Percentiles rank a stretch among this genome's conserved stretches.
phyloP scores from a whole-genome alignment of 2,329 filamentous ascomycete genomes.

The Fusarium palustre region DNA sequence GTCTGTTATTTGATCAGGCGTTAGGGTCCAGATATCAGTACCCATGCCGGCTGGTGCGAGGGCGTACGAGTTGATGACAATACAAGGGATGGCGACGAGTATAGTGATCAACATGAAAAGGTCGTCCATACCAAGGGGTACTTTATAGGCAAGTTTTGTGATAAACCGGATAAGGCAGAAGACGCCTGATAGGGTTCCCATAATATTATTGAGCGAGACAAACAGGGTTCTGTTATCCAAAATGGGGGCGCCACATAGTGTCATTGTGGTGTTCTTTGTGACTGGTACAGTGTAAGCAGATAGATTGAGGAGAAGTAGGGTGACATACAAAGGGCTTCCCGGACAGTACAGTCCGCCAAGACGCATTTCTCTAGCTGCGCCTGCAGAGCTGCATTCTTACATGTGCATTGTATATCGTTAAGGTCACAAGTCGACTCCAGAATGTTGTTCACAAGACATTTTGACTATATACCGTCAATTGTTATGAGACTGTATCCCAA shows the following conservation, averaged over 20 bases:
- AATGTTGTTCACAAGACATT: conserved; percentile 44
- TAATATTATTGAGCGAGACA: conserved; percentile 35
- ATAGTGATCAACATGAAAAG: conserved; percentile 51
- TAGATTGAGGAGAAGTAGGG: too few relatives aligned
- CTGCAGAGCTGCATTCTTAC: conserved; percentile 45
- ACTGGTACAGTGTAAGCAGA: conserved; percentile 20
- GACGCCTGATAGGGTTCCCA: conserved; percentile 50
- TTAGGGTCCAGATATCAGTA: conserved; percentile 63
- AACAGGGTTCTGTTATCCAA: conserved; percentile 47
- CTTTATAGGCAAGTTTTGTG: conserved; percentile 50
- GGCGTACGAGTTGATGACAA: conserved; percentile 49
- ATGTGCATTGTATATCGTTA: conserved; percentile 49
- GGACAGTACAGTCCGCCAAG: conserved; percentile 44
- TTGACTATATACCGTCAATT: conserved; percentile 32
- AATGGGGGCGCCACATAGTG: conserved; percentile 44
- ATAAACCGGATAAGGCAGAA: conserved; percentile 58
- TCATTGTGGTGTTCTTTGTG: conserved; percentile 43
- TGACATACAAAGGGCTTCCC: conserved; percentile 48
- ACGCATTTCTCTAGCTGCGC: conserved; percentile 46
- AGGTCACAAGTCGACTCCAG: conserved; percentile 42
- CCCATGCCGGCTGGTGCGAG: conserved; percentile 58
- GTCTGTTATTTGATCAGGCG: conserved; percentile 54
- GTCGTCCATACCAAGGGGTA: conserved; percentile 55
- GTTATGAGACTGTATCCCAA: background rate
- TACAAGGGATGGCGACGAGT: conserved; percentile 46